A percentile compares a stretch with the other conserved stretches of the same genome.
Conservation (phyloP, 345 rosid species). For the Turnera subulata region DNA sequence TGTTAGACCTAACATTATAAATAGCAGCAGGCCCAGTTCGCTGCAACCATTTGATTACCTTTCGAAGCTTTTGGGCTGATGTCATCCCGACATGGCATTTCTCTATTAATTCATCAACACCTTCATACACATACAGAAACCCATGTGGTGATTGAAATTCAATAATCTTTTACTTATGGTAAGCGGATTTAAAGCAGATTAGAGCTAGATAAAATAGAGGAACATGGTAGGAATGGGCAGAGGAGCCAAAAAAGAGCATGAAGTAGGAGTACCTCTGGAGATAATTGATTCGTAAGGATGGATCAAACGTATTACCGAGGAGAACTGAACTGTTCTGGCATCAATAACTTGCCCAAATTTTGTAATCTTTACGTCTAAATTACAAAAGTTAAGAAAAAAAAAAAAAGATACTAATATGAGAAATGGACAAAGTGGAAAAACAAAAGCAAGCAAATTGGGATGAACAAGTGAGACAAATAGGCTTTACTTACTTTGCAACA, state of each 20-base stretch:
- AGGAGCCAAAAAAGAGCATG: neutral
- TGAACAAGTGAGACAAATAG: too few species aligned
- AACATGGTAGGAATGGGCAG: neutral
- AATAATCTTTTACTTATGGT: too few species aligned
- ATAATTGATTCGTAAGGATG: slow-evolving; percentile 30
- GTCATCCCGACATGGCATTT: slow-evolving; percentile 29
- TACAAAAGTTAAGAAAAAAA: neutral
- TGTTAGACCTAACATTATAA: slow-evolving; percentile 6
- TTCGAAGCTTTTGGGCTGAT: slow-evolving; percentile 35
- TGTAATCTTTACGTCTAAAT: slow-evolving; percentile 48
- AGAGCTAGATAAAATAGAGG: neutral
- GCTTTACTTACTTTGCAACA: slow-evolving; percentile 35
- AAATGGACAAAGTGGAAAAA: neutral
- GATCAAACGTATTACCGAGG: slow-evolving; percentile 31
- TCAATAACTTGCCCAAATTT: slow-evolving; percentile 33
- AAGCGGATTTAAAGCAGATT: too few species aligned
- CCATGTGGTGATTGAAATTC: neutral
- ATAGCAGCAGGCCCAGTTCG: slow-evolving; percentile 23
- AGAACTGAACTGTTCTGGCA: slow-evolving; percentile 44
- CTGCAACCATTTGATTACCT: slow-evolving; percentile 49
- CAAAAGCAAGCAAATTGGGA: too few species aligned
- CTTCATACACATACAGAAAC: slow-evolving; percentile 16
- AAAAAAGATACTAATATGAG: neutral
- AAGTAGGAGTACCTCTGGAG: slow-evolving; percentile 31
- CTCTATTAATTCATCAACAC: slow-evolving; percentile 26